phyloP scores from a whole-genome alignment of 768 basidiomycete genomes.

The Hirschioporus abietinus region DNA sequence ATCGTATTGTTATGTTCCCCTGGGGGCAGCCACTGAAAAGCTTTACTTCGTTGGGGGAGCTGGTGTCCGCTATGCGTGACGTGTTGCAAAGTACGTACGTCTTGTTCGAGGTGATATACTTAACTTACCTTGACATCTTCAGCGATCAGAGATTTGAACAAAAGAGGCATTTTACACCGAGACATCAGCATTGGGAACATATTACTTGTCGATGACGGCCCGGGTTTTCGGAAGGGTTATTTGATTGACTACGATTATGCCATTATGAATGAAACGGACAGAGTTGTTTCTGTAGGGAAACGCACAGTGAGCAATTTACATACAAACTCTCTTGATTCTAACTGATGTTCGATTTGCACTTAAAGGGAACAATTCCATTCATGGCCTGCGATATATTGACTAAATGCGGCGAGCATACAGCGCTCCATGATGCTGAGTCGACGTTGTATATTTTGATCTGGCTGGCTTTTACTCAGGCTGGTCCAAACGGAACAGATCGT shows the following conservation, averaged over 20 bases:
- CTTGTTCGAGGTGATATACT: too few species aligned
- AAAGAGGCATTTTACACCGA: not conserved
- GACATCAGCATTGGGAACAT: slow-evolving; percentile 1
- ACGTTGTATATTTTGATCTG: not conserved
- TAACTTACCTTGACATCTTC: too few species aligned
- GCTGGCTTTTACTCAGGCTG: not conserved
- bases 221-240: not conserved
- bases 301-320: not conserved
- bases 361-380: not conserved
- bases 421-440: not conserved
- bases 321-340: not conserved
- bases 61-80: too few species aligned
- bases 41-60: too few species aligned
- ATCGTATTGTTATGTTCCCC: too few species aligned
- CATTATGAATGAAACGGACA: not conserved
- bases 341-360: not conserved
- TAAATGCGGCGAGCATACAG: not conserved
- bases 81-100: too few species aligned
- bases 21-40: too few species aligned
- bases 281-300: not conserved
- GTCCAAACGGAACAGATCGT: not conserved
- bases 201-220: not conserved
- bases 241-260: not conserved
- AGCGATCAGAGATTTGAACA: not conserved
- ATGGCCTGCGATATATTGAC: not conserved